phyloP scores from a whole-genome alignment of 192 early-diverging fungal species.

The Phycomyces blakesleeanus region DNA sequence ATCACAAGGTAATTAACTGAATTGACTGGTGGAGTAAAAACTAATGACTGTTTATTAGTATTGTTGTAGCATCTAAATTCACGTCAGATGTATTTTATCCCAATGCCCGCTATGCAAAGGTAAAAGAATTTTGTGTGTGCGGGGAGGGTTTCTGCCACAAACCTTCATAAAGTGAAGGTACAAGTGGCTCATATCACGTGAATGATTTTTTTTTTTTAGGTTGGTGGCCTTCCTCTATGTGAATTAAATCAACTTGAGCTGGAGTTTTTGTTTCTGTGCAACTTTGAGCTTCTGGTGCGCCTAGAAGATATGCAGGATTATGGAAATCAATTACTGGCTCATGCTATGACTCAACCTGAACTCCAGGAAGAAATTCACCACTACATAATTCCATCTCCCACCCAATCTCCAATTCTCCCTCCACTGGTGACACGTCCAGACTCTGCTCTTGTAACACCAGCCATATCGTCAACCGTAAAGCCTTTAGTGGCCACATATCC shows the following conservation, averaged over 20 bases:
- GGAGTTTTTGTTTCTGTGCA: constrained; percentile 65
- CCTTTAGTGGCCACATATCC: too few species aligned
- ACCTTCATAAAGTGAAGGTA: background rate
- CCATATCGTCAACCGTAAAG: too few species aligned
- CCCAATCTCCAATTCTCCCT: background rate
- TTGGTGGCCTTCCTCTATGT: constrained; percentile 64
- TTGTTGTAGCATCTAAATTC: constrained; percentile 73
- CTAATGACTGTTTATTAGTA: constrained; percentile 22
- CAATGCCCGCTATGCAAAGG: constrained; percentile 69
- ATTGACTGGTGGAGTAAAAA: background rate
- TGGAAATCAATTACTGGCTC: constrained; percentile 54
- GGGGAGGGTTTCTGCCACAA: background rate
- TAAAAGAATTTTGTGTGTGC: constrained; percentile 15
- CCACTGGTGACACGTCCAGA: background rate
- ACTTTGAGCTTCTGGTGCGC: constrained; percentile 66
- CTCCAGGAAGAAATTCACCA: background rate
- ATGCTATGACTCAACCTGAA: constrained; percentile 14
- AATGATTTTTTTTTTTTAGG: constrained; percentile 41
- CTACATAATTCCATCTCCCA: background rate
- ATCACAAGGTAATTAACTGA: constrained; percentile 37
- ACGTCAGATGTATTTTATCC: constrained; percentile 71
- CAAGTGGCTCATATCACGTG: too few species aligned
- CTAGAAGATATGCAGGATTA: constrained; percentile 55
- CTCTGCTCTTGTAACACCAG: background rate
- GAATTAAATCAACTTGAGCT: constrained; percentile 77